Base-by-base conservation (phyloP, 345 rosid genomes). In the Salix koriyanagi region DNA sequence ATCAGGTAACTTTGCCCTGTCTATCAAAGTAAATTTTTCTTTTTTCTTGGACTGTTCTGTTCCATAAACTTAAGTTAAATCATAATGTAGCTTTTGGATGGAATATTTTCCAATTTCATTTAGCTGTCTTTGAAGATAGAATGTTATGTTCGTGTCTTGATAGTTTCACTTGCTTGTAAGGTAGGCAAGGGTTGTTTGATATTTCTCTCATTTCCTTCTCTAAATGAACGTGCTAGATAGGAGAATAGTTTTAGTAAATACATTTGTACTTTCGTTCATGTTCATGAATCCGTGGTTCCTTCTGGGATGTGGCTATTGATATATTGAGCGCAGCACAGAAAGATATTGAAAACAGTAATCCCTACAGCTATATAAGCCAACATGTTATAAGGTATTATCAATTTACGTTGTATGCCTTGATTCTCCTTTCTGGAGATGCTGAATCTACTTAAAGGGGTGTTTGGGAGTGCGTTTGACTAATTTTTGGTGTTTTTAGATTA, bases 1-100 rank as follows among this genome's bases (percentile, higher is more conserved):
- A 86, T 86, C 92, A 78, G 93, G 97, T 92, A 87, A 64, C 60
- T 72, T 75, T 72, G 3, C 18, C 72, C 69, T 39, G 19, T 23
- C 26, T 39, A 16, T 8, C 34, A n/a, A 23, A 32, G 67, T 75
- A 26, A 36, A 34, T 30, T 74, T 64, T 5, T 11, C 15, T 12
- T 60, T 21, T 39, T 2, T 65, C 30, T 70, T 62, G 34, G n/a
- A 18, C n/a, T 10, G 50, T 28, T 65, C 41, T 28, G 61, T 48
- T 65, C 71, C 54, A 23, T 48, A 4, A 26, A 15, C 28, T 19
- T 50, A 7, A 18, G 21, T 5, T 39, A 42, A 14, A 25, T 69
- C 3, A 6, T 4, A 39, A 16, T 8, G 12, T 13, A n/a, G 2
- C 8, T 69, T 42, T 42, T 44, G 46, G 46, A n/a, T 25, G 64